Evolutionary conservation across 495 filamentous ascomycete species (phyloP), one percentile per base, ranked within the genome.

Genomic region (Lepidopterella palustris): DNA sequence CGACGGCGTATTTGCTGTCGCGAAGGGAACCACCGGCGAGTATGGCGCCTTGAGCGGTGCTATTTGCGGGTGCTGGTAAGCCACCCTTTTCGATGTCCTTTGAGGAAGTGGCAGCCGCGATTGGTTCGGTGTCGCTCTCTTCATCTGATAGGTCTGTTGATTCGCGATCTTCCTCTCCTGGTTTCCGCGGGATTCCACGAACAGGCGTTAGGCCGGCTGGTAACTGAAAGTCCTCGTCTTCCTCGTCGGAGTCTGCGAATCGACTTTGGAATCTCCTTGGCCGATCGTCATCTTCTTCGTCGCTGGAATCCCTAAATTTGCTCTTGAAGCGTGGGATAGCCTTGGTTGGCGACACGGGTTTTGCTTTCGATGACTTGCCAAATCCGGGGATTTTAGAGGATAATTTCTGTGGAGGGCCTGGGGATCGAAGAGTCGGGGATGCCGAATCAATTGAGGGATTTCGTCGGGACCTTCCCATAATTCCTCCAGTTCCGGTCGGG

Each of bases 241-340:
- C 87, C 62, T 91, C 88, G 66, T 88, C 91, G 1, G 88, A 92
- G 59, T 91, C 87, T n/a, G 82, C 84, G 66, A 90, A 90, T 2
- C 89, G 84, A 67, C 87, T 91, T 32, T 74, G 77, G 66, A 87
- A 88, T 1, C 73, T 49, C 13, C 57, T 63, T n/a, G 62, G 75
- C 6, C 64, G 62, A 0, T 68, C 76, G 2, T 80, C 80, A 20
- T 84, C 86, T 18, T 92, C 89, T 26, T 87, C 87, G 63, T 87
- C 87, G 61, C 88, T 89, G 0, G 88, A 92, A 63, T 90, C 83
- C 0, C 68, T 82, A 61, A 89, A 87, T 0, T 82, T 77, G 56
- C 76, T 79, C 9, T 70, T 68, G 66, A 75, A 75, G 3, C 80
- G 73, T 5, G 78, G 65, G 20, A 42, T 27, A 57, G 65, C 51